Evolutionary conservation across 306 rosid genomes (phyloP).

Genomic region (Fragaria vesca): DNA sequence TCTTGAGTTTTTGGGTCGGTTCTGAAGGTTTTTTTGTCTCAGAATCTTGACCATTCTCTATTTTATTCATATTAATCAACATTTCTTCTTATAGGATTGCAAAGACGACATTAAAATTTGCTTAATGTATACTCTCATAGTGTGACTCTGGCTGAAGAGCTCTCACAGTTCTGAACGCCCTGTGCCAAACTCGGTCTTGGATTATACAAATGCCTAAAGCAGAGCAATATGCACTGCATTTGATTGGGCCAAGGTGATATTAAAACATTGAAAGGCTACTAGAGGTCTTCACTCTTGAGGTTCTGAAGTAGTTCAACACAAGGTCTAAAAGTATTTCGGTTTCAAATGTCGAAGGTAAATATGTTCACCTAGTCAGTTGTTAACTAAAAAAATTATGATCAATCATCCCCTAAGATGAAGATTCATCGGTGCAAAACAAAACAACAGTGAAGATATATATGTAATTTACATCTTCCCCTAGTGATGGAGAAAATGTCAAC

Average conservation of each 20-base stretch:
- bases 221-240: background rate
- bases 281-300: background rate
- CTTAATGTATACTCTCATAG: background rate
- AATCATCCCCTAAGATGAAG: too few relatives aligned
- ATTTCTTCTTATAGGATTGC: background rate
- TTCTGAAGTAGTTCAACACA: background rate
- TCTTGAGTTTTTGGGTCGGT: conserved; percentile 24
- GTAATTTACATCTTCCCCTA: background rate
- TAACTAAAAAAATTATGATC: too few relatives aligned
- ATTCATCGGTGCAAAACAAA: too few relatives aligned
- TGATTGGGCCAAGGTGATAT: background rate
- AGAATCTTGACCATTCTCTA: background rate
- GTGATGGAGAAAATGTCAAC: background rate
- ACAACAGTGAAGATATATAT: too few relatives aligned
- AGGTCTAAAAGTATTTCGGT: background rate
- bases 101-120: background rate
- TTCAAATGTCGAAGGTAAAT: too few relatives aligned
- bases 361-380: too few relatives aligned
- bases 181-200: background rate
- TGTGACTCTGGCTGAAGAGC: background rate
- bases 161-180: background rate
- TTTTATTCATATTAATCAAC: background rate
- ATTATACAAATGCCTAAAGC: background rate
- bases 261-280: background rate
- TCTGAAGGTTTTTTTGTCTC: conserved; percentile 11